Base-by-base conservation (phyloP, 495 filamentous ascomycete genomes). In the Xeromyces bisporus region DNA sequence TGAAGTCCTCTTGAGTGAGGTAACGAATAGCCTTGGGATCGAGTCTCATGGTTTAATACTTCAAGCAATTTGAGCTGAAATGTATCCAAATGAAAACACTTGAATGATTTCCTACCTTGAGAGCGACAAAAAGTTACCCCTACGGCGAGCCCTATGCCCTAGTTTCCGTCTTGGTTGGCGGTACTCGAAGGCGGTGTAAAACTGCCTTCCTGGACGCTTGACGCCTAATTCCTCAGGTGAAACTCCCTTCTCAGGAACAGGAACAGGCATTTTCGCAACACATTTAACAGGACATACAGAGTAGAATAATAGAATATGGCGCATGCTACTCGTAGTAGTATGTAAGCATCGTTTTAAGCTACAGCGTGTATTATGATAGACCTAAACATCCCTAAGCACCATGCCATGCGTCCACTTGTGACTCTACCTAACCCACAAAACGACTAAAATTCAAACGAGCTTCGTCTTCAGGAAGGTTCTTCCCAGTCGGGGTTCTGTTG, bases 11-110 rank as follows among this genome's bases (percentile, higher is more conserved):
- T 10, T 64, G 47, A 31, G 80, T 75, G 48, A 99, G 75, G 56
- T 96, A 87, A 44, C 89, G 86, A 54, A 96, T 76, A 26, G 75
- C 71, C 48, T 80, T 80, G 6, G 84, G 80, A 52, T 99, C 80
- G 50, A 99, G 75, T 59, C 85, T 91, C 89, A 96, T 97, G 36
- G 16, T 15, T 31, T 17, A 2, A 28, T 32, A 26, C 18, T 27
- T 29, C 23, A 33, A 17, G 20, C 28, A 14, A 2, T 28, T 20
- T 15, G n/a, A n/a, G n/a, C n/a, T n/a, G n/a, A n/a, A n/a, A n/a
- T n/a, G n/a, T n/a, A n/a, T n/a, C n/a, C n/a, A n/a, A n/a, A n/a
- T n/a, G n/a, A n/a, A n/a, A n/a, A n/a, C n/a, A n/a, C n/a, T n/a
- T n/a, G n/a, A n/a, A n/a, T n/a, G n/a, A n/a, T n/a, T n/a, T n/a